Conservation (phyloP, 257 asterid species). For the Paraleonurus japonicus region DNA sequence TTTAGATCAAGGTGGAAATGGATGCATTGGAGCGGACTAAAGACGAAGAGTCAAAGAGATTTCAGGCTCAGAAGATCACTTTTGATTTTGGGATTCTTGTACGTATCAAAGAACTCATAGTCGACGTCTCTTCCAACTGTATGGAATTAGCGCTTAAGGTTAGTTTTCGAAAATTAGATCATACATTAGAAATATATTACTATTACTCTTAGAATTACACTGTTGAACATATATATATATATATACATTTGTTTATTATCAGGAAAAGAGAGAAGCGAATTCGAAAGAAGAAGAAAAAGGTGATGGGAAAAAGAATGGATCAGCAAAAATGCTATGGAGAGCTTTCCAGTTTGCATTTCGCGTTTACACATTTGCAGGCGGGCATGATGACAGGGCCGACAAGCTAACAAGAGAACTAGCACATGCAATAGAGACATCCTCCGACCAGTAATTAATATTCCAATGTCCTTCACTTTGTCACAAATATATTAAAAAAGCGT, state of each 20-base stretch:
- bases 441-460: conserved; percentile 33
- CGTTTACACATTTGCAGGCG: conserved; percentile 85
- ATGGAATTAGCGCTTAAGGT: conserved; percentile 93
- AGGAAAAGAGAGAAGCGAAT: conserved; percentile 57
- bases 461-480: conserved; percentile 9
- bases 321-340: conserved; percentile 72
- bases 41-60: conserved; percentile 77
- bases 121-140: conserved; percentile 79
- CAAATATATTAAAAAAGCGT: not conserved
- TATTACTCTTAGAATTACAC: not conserved
- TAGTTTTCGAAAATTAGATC: conserved; percentile 13
- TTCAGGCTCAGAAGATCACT: conserved; percentile 65
- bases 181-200: not conserved
- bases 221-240: not conserved
- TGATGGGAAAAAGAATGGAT: conserved; percentile 42
- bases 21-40: conserved; percentile 73
- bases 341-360: conserved; percentile 86
- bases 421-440: conserved; percentile 51
- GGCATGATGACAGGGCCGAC: conserved; percentile 90
- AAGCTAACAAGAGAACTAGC: conserved; percentile 76
- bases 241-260: too few species aligned
- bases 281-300: conserved; percentile 32
- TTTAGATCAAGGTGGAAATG: conserved; percentile 77
- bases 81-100: conserved; percentile 75
- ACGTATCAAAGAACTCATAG: conserved; percentile 75